Base-by-base conservation (phyloP, 2,329 filamentous ascomycete genomes). In the Fusarium fujikuroi region DNA sequence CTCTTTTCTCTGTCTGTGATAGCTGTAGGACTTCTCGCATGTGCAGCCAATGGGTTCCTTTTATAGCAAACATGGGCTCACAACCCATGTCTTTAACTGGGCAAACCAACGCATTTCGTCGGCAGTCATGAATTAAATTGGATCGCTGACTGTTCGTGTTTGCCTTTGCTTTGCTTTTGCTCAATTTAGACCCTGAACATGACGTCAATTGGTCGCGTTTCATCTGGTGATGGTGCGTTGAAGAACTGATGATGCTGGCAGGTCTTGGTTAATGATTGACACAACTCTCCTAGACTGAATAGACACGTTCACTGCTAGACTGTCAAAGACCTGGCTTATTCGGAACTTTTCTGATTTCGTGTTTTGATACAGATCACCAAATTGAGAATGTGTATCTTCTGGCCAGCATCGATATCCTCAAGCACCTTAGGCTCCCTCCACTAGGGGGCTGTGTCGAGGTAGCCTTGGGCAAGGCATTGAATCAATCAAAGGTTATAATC, bases 141-240 rank as follows among this genome's bases (percentile, higher is more conserved):
- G 44, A 50, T 42, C 36, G 16, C 56, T 57, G 63, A 47, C 63
- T 59, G 47, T 43, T 21, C 28, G 47, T 49, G 52, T 49, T 53
- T 54, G 42, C 53, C 46, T 61, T 60, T 50, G 44, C 36, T 49
- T 53, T 54, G 54, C 34, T 32, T 32, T 46, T 39, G 25, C 34
- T 50, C 9, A 15, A 28, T 50, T 46, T 50, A 30, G 50, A 65
- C 70, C 62, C 66, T 59, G 44, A 18, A 36, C 42, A 66, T 74
- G 72, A 74, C 71, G 60, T 74, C 63, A 69, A 66, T 56, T 59
- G 12, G 39, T 42, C 49, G 23, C 25, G 42, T 62, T 63, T 53
- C 16, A 49, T 68, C 23, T 47, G 9, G 15, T 47, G 39, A 34
- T 36, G 30, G 40, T 36, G 23, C 10, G 15, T 36, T 25, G 40